Evolutionary conservation across 108 stramenopile species (phyloP), one percentile per base, ranked within the genome.

Genomic region (Nannochloropsis gaditana): DNA sequence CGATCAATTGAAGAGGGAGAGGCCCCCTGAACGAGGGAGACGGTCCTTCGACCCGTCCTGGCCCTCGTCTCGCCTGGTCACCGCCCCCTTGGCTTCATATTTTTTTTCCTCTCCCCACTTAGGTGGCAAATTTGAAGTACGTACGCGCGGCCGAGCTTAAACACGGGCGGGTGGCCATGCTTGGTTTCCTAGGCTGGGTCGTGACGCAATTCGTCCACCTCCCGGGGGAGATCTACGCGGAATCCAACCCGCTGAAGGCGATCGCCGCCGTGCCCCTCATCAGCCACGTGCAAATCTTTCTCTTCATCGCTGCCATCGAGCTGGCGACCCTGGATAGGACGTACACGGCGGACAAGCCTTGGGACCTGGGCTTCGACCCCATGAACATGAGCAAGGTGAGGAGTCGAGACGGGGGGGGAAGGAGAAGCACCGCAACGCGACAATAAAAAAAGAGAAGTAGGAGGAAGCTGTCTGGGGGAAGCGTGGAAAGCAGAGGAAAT

Each of bases 111-210:
- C 41, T 4, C 41, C 41, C 3, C 80, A 31, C 80, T 31, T 41
- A 42, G 21, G 21, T 81, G 5, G 21, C 41, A n/a, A 81, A 73
- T n/a, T n/a, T 95, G 88, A 94, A 95, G 85, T 95, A 93, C 91
- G 92, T 96, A 83, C 94, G 95, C 47, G 95, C 95, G 86, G 88
- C 96, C 45, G 96, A 96, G 90, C 85, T 96, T 79, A 96, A 96
- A 92, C 96, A 96, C 86, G 93, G 96, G 79, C 95, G 96, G 86
- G 95, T 96, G 88, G 90, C 90, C 85, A 94, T 94, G 94, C 80
- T 81, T 2, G 80, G 41, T 19, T 21, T 81, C 41, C 41, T 81
- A 41, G 80, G 80, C 41, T 81, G 21, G 21, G 80, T 42, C 41
- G 41, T 81, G 3, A 11, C 19, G 41, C 41, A 21, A 21, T 41